Evolutionary conservation across 108 stramenopile species (phyloP), one percentile per base, ranked within the genome.

Genomic region (Cyclostephanos tholiformis): DNA sequence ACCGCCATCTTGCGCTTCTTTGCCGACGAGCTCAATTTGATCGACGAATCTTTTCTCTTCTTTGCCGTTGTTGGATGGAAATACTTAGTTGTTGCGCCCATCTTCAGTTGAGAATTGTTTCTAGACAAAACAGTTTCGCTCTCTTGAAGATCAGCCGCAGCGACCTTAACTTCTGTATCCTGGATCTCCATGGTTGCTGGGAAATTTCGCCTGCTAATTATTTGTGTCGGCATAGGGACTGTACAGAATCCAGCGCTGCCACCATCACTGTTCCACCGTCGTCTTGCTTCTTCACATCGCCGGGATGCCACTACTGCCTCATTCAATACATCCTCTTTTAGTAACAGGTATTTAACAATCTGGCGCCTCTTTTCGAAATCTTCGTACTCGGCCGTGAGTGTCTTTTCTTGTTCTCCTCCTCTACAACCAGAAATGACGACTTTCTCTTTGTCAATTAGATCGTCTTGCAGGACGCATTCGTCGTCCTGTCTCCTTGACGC

Each of bases 301-400:
- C 61, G 61, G 32, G 61, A 62, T 19, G 20, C 13, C 36, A 62
- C 6, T 20, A 62, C n/a, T 29, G 61, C 9, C 30, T 53, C 52
- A 53, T 62, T 20, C 3, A 62, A 32, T 7, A 20, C 5, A 29
- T 62, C 29, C 36, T 62, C 61, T 20, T 62, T 29, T 2, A 29
- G 41, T 20, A 35, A 62, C 9, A 62, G 22, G 6, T 26, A 35
- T 62, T 62, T 29, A 29, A 11, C 0, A 27, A 12, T 62, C 14
- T 62, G 25, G 29, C 61, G 61, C 6, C 61, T 26, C 61, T 62
- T 62, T 39, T 62, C 61, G 38, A 62, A 62, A 1, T 62, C 61
- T 3, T 39, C 61, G 61, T 62, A 62, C 6, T 13, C 61, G 32
- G 13, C 26, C 26, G 38, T 39, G 9, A 62, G 61, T 29, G 61